These are phyloP conservation scores for Astrothelium subdiscretum DNA, from an alignment of 495 filamentous ascomycete species.

Conservation along the genomic window DNA sequence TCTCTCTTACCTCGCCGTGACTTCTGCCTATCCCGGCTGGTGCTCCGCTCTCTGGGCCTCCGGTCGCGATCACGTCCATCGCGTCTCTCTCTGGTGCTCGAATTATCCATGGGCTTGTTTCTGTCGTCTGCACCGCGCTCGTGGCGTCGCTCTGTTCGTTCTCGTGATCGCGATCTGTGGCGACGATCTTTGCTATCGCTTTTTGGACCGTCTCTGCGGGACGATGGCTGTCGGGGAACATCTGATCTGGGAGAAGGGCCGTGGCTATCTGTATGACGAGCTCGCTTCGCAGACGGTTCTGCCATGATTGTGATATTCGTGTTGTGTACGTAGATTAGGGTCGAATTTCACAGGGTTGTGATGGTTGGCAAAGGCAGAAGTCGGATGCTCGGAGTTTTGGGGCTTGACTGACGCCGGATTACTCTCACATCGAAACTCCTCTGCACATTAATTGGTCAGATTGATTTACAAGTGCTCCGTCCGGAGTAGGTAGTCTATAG, in stretches of 20 bases:
- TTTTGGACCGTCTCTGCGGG: conserved; percentile 1
- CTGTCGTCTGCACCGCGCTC: conserved; percentile 14
- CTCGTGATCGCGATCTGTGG: conserved; percentile 28
- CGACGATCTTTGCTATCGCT: conserved; percentile 14
- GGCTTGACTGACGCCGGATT: no score
- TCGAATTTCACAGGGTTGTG: not conserved
- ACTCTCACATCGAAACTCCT: no score
- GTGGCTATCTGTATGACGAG: conserved; percentile 41
- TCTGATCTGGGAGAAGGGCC: conserved; percentile 15
- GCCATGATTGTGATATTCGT: conserved; percentile 26
- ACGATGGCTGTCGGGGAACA: conserved; percentile 4
- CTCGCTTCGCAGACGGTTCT: conserved; percentile 44
- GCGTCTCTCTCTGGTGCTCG: conserved; percentile 3
- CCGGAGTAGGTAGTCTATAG: no score
- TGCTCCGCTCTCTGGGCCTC: conserved; percentile 35
- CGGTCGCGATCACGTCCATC: conserved; percentile 1
- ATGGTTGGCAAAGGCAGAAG: not conserved
- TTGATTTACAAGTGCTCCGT: no score
- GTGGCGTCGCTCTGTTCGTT: conserved; percentile 21
- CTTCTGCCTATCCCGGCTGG: conserved; percentile 36
- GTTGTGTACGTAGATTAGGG: not conserved
- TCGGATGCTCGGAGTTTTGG: not conserved
- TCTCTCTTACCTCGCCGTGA: conserved; percentile 35
- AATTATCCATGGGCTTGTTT: not conserved
- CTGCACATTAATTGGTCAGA: no score